phyloP scores from a whole-genome alignment of 305 asterid genomes.

The Fraxinus greggii region DNA sequence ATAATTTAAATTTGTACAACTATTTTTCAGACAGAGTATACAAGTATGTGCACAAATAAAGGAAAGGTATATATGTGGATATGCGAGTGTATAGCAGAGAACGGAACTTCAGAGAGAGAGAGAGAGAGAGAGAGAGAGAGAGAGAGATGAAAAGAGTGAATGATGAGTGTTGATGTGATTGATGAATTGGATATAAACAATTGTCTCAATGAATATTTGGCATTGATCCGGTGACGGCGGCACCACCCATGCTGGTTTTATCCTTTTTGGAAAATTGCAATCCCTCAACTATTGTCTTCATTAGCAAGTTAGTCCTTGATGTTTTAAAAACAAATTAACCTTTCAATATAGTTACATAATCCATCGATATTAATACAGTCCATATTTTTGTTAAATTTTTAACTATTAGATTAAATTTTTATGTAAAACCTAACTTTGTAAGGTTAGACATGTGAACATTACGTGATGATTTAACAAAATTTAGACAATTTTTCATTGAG shows the following conservation, averaged over 20 bases:
- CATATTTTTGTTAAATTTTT: too few species aligned
- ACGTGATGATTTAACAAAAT: background rate
- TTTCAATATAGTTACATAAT: background rate
- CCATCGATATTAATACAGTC: background rate
- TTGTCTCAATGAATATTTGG: conserved; percentile 24
- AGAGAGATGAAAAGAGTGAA: background rate
- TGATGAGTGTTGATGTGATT: conserved; percentile 5
- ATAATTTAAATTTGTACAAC: conserved; percentile 8
- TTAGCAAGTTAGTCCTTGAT: background rate
- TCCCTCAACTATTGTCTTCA: background rate
- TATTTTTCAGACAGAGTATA: conserved; percentile 17
- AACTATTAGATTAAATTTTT: background rate
- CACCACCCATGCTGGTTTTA: conserved; percentile 31
- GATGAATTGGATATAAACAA: background rate
- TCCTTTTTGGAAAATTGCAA: conserved; percentile 6
- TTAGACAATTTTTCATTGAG: background rate
- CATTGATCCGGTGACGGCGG: conserved; percentile 37
- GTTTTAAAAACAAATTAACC: background rate
- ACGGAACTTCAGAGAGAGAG: conserved; percentile 25
- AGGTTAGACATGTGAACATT: background rate
- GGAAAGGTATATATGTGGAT: conserved; percentile 2
- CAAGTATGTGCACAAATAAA: conserved; percentile 2
- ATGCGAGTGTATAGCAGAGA: background rate
- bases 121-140: conserved; percentile 12
- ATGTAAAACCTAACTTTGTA: background rate